Conservation (phyloP, 1,284 basidiomycete genomes). For the Cerioporus squamosus region DNA sequence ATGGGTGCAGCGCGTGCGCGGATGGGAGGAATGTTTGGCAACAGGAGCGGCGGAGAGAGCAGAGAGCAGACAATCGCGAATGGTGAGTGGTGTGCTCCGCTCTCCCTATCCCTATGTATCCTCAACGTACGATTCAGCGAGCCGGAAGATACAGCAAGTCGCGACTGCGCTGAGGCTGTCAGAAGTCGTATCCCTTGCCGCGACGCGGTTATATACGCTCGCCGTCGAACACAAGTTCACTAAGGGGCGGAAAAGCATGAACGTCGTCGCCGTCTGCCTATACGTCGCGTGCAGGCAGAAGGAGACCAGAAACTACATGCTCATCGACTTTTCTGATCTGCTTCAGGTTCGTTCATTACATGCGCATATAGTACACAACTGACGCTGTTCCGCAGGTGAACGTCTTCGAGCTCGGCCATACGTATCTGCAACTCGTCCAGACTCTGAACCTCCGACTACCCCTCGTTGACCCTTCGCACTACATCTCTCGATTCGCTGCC, state of each 20-base stretch:
- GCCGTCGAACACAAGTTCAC: conserved; percentile 95
- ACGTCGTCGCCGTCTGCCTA: conserved; percentile 94
- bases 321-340: conserved; percentile 96
- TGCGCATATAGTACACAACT: not conserved
- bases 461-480: conserved; percentile 95
- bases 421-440: conserved; percentile 93
- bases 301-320: conserved; percentile 92
- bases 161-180: conserved; percentile 81
- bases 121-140: conserved; percentile 54
- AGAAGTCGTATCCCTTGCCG: conserved; percentile 80
- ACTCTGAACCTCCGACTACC: conserved; percentile 89
- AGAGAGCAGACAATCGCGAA: conserved; percentile 90
- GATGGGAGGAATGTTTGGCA: conserved; percentile 80
- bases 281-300: conserved; percentile 95
- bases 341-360: conserved; percentile 60
- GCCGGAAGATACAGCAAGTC: conserved; percentile 81
- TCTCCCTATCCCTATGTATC: not conserved
- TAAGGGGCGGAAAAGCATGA: conserved; percentile 89
- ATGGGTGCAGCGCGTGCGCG: conserved; percentile 69
- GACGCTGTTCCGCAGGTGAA: conserved; percentile 72
- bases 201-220: conserved; percentile 89
- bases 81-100: conserved; percentile 50
- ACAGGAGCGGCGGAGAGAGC: conserved; percentile 76
- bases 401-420: conserved; percentile 96
- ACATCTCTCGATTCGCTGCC: conserved; percentile 96